Evolutionary conservation across 1,139 yeast species (phyloP).

Genomic region (Saccharomyces hybrid): DNA sequence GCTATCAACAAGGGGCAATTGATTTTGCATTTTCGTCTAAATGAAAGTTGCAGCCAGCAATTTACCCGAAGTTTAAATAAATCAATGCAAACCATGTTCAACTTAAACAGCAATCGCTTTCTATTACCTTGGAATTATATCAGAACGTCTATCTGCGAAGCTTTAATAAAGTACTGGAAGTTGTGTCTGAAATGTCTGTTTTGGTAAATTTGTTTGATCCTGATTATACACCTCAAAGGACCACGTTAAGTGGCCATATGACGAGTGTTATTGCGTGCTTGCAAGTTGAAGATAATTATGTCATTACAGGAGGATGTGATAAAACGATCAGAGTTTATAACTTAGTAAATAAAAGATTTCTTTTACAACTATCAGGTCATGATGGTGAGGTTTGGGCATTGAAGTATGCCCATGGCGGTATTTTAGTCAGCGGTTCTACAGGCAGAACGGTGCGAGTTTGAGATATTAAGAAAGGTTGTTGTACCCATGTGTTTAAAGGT

Average conservation of each 20-base stretch:
- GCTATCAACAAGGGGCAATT: neutral
- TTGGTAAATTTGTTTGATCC: conserved; percentile 79
- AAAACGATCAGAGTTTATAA: conserved; percentile 73
- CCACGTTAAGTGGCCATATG: conserved; percentile 68
- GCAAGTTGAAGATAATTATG: conserved; percentile 85
- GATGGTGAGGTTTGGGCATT: conserved; percentile 99
- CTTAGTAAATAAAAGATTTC: conserved; percentile 60
- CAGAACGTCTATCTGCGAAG: neutral
- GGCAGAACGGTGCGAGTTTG: conserved; percentile 87
- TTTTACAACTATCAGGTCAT: conserved; percentile 74
- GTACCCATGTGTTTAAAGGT: conserved; percentile 77
- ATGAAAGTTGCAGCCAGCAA: no score
- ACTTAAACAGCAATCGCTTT: neutral
- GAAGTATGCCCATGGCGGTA: conserved; percentile 50
- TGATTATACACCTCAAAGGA: conserved; percentile 55
- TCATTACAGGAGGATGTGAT: conserved; percentile 91
- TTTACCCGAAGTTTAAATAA: neutral
- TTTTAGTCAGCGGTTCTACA: conserved; percentile 82
- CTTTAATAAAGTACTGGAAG: neutral
- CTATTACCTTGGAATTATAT: neutral
- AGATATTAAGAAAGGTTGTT: conserved; percentile 47
- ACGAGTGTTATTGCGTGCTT: conserved; percentile 84
- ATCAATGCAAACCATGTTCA: neutral
- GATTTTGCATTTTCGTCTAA: no score
- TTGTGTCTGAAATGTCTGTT: conserved; percentile 21